Conservation (phyloP, 768 basidiomycete genomes). For the Flagelloscypha sp. region DNA sequence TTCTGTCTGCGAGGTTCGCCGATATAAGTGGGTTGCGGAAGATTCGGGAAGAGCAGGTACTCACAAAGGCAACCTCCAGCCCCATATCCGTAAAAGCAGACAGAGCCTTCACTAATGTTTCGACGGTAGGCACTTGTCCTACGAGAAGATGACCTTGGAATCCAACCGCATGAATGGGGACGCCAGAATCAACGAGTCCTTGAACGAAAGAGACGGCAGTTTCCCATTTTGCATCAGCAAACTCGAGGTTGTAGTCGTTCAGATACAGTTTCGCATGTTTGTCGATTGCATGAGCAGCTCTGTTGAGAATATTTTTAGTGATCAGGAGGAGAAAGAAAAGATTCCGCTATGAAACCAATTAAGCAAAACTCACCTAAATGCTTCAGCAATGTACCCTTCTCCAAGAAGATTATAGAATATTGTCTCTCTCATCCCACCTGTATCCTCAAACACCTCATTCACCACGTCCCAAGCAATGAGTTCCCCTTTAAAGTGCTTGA, state of each 20-base stretch:
- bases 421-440: constrained; percentile 31
- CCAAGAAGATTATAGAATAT: constrained; percentile 32
- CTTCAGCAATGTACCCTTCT: constrained; percentile 26
- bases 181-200: constrained; percentile 16
- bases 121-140: constrained; percentile 25
- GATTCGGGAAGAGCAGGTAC: too few relatives aligned
- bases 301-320: too few relatives aligned
- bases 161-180: constrained; percentile 30
- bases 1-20: constrained; percentile 33
- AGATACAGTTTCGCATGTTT: constrained; percentile 51
- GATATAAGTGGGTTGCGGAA: too few relatives aligned
- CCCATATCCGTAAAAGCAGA: too few relatives aligned
- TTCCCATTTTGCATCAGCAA: too few relatives aligned
- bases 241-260: constrained; percentile 21
- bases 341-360: constrained; percentile 1
- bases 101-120: too few relatives aligned
- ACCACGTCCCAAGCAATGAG: constrained; percentile 11
- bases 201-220: too few relatives aligned
- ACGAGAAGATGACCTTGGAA: constrained; percentile 29
- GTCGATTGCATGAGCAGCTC: constrained; percentile 45
- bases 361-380: constrained; percentile 22
- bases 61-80: too few relatives aligned
- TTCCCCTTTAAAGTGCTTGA: constrained; percentile 46
- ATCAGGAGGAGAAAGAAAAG: too few relatives aligned
- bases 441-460: constrained; percentile 29